A percentile compares a stretch with the other conserved stretches of the same genome.
Evolutionary conservation across 495 filamentous ascomycete species (phyloP).

Genomic region (Amniculicola lignicola): DNA sequence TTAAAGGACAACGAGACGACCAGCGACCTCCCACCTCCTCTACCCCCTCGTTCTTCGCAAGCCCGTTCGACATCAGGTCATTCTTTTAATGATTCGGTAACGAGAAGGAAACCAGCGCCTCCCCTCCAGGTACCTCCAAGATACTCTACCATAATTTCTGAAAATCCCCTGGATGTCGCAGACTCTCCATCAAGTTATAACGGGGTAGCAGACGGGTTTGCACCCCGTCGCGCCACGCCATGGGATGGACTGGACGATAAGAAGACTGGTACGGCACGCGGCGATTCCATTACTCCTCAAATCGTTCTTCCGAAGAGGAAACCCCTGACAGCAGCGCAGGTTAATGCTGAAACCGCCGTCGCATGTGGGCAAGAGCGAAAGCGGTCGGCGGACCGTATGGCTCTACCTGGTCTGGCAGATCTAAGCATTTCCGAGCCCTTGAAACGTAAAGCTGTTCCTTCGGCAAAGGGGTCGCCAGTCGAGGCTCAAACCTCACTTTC

Average conservation of each 20-base stretch:
- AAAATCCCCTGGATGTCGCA: conserved; percentile 20
- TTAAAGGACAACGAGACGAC: conserved; percentile 37
- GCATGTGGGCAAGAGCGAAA: conserved; percentile 20
- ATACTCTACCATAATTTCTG: conserved; percentile 36
- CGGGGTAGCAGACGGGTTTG: conserved; percentile 37
- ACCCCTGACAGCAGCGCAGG: conserved; percentile 41
- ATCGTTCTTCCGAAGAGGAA: conserved; percentile 42
- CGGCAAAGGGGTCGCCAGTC: not conserved
- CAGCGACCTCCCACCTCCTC: conserved; percentile 34
- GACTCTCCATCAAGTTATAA: conserved; percentile 40
- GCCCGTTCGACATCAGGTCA: conserved; percentile 2
- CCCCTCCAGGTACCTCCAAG: conserved; percentile 35
- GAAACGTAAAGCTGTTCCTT: conserved; percentile 20
- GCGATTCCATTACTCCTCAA: conserved; percentile 31
- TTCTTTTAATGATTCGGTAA: conserved; percentile 16
- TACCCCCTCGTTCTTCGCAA: conserved; percentile 33
- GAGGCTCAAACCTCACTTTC: not conserved
- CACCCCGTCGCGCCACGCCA: conserved; percentile 15
- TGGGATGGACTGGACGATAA: conserved; percentile 23
- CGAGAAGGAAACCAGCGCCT: conserved; percentile 40
- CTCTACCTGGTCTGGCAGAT: conserved; percentile 26
- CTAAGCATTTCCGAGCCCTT: conserved; percentile 3
- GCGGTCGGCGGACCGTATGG: conserved; percentile 14
- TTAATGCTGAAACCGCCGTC: conserved; percentile 30
- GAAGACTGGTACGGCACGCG: conserved; percentile 29